A percentile compares a stretch with the other conserved stretches of the same genome.
Evolutionary conservation across 2,329 filamentous ascomycete species (phyloP).

Genomic region (Aspergillus alliaceus): DNA sequence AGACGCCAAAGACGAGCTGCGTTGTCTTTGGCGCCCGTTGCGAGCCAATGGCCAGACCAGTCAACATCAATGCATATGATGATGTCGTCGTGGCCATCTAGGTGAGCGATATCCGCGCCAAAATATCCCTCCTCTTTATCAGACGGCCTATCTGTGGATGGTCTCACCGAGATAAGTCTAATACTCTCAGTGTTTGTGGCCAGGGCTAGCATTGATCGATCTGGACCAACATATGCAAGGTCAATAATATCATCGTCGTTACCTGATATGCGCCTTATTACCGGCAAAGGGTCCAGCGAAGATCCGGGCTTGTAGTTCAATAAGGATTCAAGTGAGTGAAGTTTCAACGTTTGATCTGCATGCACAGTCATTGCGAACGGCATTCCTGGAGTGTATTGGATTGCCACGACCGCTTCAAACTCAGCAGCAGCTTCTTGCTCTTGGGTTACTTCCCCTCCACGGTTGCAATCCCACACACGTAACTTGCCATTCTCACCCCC

Average conservation of each 20-base stretch:
- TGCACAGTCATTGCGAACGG: conserved; percentile 78
- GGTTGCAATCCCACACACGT: conserved; percentile 78
- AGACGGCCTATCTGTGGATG: conserved; percentile 30
- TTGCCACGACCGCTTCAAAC: conserved; percentile 68
- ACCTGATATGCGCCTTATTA: conserved; percentile 80
- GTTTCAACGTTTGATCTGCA: conserved; percentile 80
- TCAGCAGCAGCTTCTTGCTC: conserved; percentile 65
- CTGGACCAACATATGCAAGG: conserved; percentile 77
- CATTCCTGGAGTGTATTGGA: conserved; percentile 64
- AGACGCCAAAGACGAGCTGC: conserved; percentile 87
- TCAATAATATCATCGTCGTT: conserved; percentile 99
- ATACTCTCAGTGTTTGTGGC: conserved; percentile 96
- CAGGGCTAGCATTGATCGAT: conserved; percentile 79
- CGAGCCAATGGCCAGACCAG: conserved; percentile 96
- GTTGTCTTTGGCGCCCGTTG: conserved; percentile 95
- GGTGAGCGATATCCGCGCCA: conserved; percentile 80
- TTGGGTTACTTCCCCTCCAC: conserved; percentile 74
- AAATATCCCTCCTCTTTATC: conserved; percentile 62
- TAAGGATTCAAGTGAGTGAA: conserved; percentile 61
- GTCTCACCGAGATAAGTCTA: conserved; percentile 72
- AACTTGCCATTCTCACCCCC: conserved; percentile 81
- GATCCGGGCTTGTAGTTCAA: conserved; percentile 37
- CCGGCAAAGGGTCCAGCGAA: conserved; percentile 57
- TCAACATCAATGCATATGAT: conserved; percentile 93
- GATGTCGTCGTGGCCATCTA: conserved; percentile 92